Percentiles rank a stretch among this genome's conserved stretches.
These are phyloP conservation scores for Penicillium sp. DNA, from an alignment of 2,329 filamentous ascomycete species.

Conservation along the genomic window DNA sequence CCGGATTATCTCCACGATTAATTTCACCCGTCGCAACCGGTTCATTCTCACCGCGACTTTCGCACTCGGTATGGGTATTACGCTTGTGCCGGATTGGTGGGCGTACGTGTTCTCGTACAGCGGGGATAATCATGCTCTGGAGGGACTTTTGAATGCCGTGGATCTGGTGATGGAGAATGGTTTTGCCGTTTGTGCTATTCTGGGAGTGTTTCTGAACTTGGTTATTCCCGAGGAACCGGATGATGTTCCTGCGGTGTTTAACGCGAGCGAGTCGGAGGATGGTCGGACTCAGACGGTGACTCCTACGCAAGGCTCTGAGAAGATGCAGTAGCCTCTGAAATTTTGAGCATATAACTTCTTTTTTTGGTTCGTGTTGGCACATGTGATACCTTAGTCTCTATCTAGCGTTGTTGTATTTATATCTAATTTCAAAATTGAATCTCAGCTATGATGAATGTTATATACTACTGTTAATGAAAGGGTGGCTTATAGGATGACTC, in stretches of 20 bases:
- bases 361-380: not conserved
- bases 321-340: not conserved
- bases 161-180: slow-evolving; percentile 72
- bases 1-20: slow-evolving; percentile 67
- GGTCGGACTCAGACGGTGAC: slow-evolving; percentile 8
- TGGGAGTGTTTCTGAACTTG: slow-evolving; percentile 76
- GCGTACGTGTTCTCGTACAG: slow-evolving; percentile 53
- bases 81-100: slow-evolving; percentile 57
- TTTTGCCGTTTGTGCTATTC: slow-evolving; percentile 69
- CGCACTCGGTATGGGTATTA: slow-evolving; percentile 63
- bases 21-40: slow-evolving; percentile 69
- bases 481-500: too few species aligned
- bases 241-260: slow-evolving; percentile 56
- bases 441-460: not conserved
- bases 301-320: not conserved
- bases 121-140: slow-evolving; percentile 70
- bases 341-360: not conserved
- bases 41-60: slow-evolving; percentile 70
- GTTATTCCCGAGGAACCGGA: slow-evolving; percentile 76
- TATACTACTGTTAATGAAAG: not conserved
- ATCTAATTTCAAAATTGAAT: not conserved
- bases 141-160: slow-evolving; percentile 59
- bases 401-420: slow-evolving; percentile 4
- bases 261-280: slow-evolving; percentile 31
- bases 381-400: slow-evolving; percentile 1